phyloP scores from a whole-genome alignment of 225 moss, liverwort and hornwort genomes.

The Thuidium tamariscinum region DNA sequence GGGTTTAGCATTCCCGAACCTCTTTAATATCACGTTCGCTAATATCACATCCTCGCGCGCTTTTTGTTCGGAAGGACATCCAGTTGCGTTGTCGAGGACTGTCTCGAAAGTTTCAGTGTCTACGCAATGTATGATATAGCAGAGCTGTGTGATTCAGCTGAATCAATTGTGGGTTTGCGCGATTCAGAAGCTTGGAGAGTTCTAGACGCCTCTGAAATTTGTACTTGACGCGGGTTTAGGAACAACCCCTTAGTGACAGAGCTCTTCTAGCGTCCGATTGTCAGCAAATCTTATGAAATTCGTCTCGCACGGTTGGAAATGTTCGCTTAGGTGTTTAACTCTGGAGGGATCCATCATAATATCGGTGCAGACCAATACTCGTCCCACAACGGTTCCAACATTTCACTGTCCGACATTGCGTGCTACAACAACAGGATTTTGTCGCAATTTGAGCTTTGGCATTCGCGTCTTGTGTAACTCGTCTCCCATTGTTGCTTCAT shows the following conservation, averaged over 20 bases:
- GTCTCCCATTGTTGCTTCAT: neutral
- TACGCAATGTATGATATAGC: neutral
- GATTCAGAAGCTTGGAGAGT: neutral
- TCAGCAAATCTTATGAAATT: conserved; percentile 9
- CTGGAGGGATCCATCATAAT: neutral
- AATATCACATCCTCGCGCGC: neutral
- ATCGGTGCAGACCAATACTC: neutral
- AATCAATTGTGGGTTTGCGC: neutral
- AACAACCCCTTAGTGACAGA: neutral
- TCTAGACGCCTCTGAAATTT: neutral
- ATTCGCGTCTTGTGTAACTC: neutral
- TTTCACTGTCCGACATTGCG: neutral
- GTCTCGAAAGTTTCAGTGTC: neutral
- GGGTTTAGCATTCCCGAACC: neutral
- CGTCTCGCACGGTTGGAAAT: conserved; percentile 10
- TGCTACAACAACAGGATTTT: neutral
- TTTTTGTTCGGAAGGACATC: neutral
- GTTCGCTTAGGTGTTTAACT: conserved; percentile 2
- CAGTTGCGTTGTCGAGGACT: no score
- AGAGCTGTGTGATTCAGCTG: neutral
- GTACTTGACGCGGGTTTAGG: neutral
- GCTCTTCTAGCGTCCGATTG: neutral
- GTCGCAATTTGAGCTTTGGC: neutral
- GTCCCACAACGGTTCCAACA: neutral
- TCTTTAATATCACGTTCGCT: neutral